Conservation (phyloP, 1,284 basidiomycete species). For the Tilletiaria anomala region DNA sequence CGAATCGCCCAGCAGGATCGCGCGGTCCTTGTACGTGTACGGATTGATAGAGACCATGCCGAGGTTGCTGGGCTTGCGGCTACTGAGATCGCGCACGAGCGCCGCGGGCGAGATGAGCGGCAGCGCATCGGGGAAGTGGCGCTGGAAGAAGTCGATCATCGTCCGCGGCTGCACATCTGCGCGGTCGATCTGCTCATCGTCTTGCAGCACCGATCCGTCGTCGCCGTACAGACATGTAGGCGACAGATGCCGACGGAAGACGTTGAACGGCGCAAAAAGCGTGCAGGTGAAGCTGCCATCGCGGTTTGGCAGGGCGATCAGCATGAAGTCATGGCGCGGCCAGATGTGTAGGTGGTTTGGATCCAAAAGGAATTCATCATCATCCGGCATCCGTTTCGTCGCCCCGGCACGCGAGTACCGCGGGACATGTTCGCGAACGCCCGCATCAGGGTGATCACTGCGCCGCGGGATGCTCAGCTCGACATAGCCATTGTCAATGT, state of each 20-base stretch:
- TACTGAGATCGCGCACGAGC: conserved; percentile 59
- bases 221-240: background rate
- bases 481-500: conserved; percentile 87
- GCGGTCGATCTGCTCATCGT: background rate
- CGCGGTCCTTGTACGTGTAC: conserved; percentile 78
- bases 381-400: background rate
- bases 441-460: conserved; percentile 20
- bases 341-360: conserved; percentile 95
- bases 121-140: conserved; percentile 75
- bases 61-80: conserved; percentile 72
- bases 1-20: conserved; percentile 77
- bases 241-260: conserved; percentile 48
- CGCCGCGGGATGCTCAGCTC: conserved; percentile 88
- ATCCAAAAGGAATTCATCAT: conserved; percentile 59
- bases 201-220: background rate
- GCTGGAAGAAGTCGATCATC: conserved; percentile 63
- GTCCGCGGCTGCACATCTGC: conserved; percentile 17
- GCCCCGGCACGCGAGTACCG: conserved; percentile 10
- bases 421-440: conserved; percentile 47
- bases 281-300: conserved; percentile 51
- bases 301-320: conserved; percentile 75
- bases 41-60: conserved; percentile 81
- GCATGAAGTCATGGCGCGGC: conserved; percentile 96
- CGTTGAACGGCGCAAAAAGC: conserved; percentile 71
- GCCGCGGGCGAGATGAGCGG: conserved; percentile 47